Base-by-base conservation (phyloP, 805 yeast species). In the Kregervanrija fluxuum region DNA sequence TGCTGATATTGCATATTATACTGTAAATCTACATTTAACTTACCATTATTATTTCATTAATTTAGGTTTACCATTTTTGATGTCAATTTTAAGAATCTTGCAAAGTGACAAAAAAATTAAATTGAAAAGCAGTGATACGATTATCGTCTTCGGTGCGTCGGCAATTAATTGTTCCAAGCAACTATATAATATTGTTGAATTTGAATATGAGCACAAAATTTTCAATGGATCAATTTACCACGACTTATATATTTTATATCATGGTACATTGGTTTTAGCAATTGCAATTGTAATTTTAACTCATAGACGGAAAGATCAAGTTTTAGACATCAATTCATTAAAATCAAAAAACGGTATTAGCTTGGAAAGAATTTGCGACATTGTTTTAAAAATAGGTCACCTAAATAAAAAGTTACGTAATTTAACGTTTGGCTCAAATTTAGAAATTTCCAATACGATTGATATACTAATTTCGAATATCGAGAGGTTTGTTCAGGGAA, bases 21-120 rank as follows among this genome's bases (percentile, higher is more conserved):
- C 32, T 8, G 33, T 41, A 1, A 31, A 11, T 11, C 36, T 45
- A 13, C 48, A 45, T 37, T 35, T 43, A 12, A 37, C 38, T 16
- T 45, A 43, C 15, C 46, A 45, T 37, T 35, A 45, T 38, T 37
- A 41, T 33, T 45, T 37, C 17, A 33, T 36, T 15, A 37, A 33
- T 35, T 39, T 45, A 14, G 48, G 48, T 2, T 13, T 43, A 13
- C 48, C 48, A 31, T 45, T 45, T 43, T 30, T 45, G n/a, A 30
- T 45, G 36, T 11, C 38, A 15, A 30, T 45, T 16, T 31, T 45
- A 11, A 43, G 33, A 39, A 38, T 39, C 3, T 16, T 44, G 11
- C 44, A 44, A 41, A 42, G 37, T 11, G 42, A 43, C 11, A 22
- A 17, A 13, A 34, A 37, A 13, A n/a, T 42, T 15, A 37, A 36